These are phyloP conservation scores for Chenopodium album DNA, from an alignment of 148 eudicot genomes.

Conservation along the genomic window DNA sequence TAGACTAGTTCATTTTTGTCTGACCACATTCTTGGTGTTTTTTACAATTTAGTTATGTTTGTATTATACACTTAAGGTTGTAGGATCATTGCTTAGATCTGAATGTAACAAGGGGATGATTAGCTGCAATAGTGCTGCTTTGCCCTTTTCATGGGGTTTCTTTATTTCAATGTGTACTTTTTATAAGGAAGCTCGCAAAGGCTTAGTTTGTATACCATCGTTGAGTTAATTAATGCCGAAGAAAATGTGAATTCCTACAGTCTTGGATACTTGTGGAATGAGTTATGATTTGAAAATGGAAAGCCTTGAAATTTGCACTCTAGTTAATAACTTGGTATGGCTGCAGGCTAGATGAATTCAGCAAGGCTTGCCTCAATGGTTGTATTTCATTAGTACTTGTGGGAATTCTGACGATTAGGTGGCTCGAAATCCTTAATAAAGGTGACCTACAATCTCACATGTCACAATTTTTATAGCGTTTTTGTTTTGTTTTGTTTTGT, in stretches of 20 bases:
- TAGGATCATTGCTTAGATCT: not conserved
- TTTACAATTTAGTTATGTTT: not conserved
- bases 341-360: too few species aligned
- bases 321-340: too few species aligned
- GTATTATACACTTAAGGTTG: constrained; percentile 8
- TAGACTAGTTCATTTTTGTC: constrained; percentile 20
- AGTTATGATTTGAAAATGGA: too few species aligned
- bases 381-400: too few species aligned
- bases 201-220: not conserved
- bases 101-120: constrained; percentile 4
- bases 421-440: too few species aligned
- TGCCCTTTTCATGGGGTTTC: not conserved
- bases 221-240: not conserved
- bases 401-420: too few species aligned
- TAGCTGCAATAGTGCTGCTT: not conserved
- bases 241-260: not conserved
- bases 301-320: too few species aligned
- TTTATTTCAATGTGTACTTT: not conserved
- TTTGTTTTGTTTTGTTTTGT: too few species aligned
- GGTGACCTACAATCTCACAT: too few species aligned
- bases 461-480: too few species aligned
- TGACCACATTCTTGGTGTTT: constrained; percentile 15
- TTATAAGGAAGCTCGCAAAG: not conserved
- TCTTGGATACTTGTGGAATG: too few species aligned
- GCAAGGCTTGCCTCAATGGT: too few species aligned